Evolutionary conservation across 2,329 filamentous ascomycete species (phyloP), one percentile per base, ranked within the genome.

Genomic region (Pseudogymnoascus sp.): DNA sequence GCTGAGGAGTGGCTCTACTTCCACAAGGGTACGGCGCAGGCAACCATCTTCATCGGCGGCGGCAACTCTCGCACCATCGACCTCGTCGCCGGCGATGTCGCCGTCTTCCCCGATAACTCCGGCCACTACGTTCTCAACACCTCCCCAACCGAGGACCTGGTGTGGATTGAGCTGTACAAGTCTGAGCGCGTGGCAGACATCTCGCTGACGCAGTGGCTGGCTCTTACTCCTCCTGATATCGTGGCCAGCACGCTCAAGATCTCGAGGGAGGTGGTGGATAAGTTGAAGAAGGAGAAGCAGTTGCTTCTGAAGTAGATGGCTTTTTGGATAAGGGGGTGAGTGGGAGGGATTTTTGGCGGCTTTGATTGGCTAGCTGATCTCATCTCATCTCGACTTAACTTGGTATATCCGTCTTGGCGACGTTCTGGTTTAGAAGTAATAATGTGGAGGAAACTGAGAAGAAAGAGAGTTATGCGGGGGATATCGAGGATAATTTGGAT

Each of bases 1-100:
- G 84, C 84, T 4, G 84, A 89, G 68, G 87, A 89, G 72, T 89
- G 87, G 87, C 74, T 89, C 2, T 89, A 89, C 74, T 89, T 90
- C 76, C 84, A 88, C 71, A 77, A 82, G 64, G 87, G 86, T 24
- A 74, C 78, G 2, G 87, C 77, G 0, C 81, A 82, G 26, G 86
- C 86, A 0, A 89, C 85, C 0, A 83, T 88, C 2, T 89, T 88
- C 71, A 83, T 84, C 59, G 87, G 85, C 6, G 81, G 79, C 68
- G 76, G 78, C 10, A 83, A 82, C 62, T 81, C 86, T 2, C 80
- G 86, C 5, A 89, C 86, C 0, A 89, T 89, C 69, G 84, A 89
- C 73, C 88, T 89, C 72, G 76, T 76, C 2, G 80, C 85, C 4
- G 86, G 87, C n/a, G 87, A 90, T 65, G 88, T 85, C 2, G 86